Percentiles rank a stretch among this genome's conserved stretches.
Conservation (phyloP, 2,329 filamentous ascomycete genomes). For the Pseudocercospora pini-densiflorae region DNA sequence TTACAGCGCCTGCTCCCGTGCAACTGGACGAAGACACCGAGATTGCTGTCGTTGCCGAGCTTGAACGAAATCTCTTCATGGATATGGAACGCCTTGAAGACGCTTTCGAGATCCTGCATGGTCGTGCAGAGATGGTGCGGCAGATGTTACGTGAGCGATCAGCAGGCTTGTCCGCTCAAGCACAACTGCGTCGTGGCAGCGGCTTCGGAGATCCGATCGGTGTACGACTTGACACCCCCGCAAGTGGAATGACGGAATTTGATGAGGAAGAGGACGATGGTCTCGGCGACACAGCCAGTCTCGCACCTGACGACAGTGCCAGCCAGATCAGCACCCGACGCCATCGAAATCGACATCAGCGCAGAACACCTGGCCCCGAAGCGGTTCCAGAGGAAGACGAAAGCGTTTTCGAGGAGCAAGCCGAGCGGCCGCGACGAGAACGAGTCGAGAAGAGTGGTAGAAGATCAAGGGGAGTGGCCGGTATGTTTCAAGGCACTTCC, state of each 20-base stretch:
- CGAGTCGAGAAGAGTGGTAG: background rate
- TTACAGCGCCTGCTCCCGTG: constrained; percentile 62
- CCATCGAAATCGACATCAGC: constrained; percentile 67
- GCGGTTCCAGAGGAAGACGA: constrained; percentile 72
- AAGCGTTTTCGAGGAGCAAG: constrained; percentile 42
- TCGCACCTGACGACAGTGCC: constrained; percentile 78
- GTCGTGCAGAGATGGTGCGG: constrained; percentile 79
- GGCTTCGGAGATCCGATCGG: constrained; percentile 46
- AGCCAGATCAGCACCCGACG: constrained; percentile 78
- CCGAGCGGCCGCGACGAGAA: constrained; percentile 17
- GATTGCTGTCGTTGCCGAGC: constrained; percentile 84
- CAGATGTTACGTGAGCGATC: constrained; percentile 79
- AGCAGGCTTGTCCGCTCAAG: constrained; percentile 73
- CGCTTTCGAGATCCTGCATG: constrained; percentile 89
- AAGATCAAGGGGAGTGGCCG: constrained; percentile 19
- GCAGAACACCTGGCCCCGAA: constrained; percentile 73
- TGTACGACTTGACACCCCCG: constrained; percentile 50
- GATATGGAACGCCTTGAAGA: constrained; percentile 96
- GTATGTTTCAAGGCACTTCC: constrained; percentile 15
- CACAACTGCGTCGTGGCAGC: constrained; percentile 62
- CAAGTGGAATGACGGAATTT: constrained; percentile 40
- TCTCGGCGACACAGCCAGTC: constrained; percentile 49
- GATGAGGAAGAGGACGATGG: constrained; percentile 40
- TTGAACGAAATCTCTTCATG: constrained; percentile 89
- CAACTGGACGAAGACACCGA: constrained; percentile 94